These are phyloP conservation scores for Nadsonia starkeyi-henricii DNA, from an alignment of 1,139 yeast species.

Conservation along the genomic window DNA sequence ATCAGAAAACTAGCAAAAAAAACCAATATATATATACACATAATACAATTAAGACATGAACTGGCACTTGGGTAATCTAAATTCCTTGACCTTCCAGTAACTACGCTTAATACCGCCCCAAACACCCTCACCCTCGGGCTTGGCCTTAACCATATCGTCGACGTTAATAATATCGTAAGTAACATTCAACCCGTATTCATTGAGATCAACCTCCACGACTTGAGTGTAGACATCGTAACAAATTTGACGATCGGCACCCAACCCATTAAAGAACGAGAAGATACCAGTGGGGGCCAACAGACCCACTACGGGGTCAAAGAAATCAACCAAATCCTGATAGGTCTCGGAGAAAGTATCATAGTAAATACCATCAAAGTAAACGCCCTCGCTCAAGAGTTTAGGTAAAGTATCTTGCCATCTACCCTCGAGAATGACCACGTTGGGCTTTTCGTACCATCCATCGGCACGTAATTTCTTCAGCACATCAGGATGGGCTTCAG, in stretches of 20 bases:
- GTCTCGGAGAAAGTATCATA: conserved; percentile 92
- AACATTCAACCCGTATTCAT: conserved; percentile 61
- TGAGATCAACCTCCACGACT: conserved; percentile 67
- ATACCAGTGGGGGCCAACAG: conserved; percentile 66
- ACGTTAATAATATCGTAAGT: conserved; percentile 29
- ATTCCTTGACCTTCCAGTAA: conserved; percentile 23
- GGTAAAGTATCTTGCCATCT: conserved; percentile 83
- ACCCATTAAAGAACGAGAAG: conserved; percentile 84
- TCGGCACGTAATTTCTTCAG: conserved; percentile 48
- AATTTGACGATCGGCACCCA: conserved; percentile 88
- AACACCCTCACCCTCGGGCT: conserved; percentile 25
- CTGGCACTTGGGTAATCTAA: conserved; percentile 2
- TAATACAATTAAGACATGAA: conserved; percentile 1
- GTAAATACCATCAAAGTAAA: conserved; percentile 78
- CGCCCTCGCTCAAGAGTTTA: conserved; percentile 46
- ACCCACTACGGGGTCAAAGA: conserved; percentile 73
- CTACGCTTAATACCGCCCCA: conserved; percentile 63
- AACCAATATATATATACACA: background rate
- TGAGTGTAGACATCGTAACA: conserved; percentile 80
- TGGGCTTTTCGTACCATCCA: conserved; percentile 73
- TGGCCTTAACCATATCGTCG: conserved; percentile 15
- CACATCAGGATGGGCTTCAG: conserved; percentile 94
- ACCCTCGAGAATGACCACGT: conserved; percentile 67
- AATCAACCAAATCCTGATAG: conserved; percentile 69
- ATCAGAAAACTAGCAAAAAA: too few species aligned